Percentiles rank a stretch among this genome's conserved stretches.
Conservation (phyloP, 176 grass and related monocot genomes). For the Oryza longistaminata region DNA sequence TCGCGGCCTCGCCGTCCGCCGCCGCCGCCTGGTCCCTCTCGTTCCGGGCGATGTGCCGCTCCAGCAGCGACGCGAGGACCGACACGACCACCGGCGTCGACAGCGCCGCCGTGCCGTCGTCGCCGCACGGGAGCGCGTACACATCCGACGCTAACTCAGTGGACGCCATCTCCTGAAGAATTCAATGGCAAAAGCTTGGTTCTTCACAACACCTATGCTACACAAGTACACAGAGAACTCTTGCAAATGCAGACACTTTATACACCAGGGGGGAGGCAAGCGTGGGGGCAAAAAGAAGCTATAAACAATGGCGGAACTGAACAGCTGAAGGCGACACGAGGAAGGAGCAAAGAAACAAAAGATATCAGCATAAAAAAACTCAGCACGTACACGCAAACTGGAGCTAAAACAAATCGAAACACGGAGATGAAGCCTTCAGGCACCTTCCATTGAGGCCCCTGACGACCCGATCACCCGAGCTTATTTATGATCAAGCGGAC, state of each 20-base stretch:
- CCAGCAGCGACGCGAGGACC: conserved; percentile 80
- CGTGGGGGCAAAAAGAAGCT: conserved; percentile 12
- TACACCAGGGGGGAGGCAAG: not conserved
- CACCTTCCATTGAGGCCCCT: conserved; percentile 17
- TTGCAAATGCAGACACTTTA: not conserved
- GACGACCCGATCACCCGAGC: not conserved
- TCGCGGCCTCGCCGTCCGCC: not conserved
- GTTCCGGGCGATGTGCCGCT: conserved; percentile 72
- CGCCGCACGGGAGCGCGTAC: conserved; percentile 39
- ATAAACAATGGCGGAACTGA: conserved; percentile 46
- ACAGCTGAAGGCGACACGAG: conserved; percentile 34
- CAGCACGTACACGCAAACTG: not conserved
- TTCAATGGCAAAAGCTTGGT: not conserved
- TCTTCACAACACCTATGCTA: conserved; percentile 5
- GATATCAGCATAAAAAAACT: conserved; percentile 18
- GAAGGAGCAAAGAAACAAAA: conserved; percentile 39
- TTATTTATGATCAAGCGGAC: conserved; percentile 8
- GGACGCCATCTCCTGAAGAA: conserved; percentile 50
- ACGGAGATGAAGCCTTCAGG: conserved; percentile 5
- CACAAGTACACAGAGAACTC: not conserved
- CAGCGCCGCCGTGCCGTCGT: conserved; percentile 26
- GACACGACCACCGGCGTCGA: conserved; percentile 60
- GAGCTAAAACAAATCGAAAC: not conserved
- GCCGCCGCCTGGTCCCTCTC: conserved; percentile 23
- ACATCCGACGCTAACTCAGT: conserved; percentile 39